Evolutionary conservation across 495 filamentous ascomycete genomes (phyloP), one percentile per base, ranked within the genome.

Genomic region (Penicillium canariense): DNA sequence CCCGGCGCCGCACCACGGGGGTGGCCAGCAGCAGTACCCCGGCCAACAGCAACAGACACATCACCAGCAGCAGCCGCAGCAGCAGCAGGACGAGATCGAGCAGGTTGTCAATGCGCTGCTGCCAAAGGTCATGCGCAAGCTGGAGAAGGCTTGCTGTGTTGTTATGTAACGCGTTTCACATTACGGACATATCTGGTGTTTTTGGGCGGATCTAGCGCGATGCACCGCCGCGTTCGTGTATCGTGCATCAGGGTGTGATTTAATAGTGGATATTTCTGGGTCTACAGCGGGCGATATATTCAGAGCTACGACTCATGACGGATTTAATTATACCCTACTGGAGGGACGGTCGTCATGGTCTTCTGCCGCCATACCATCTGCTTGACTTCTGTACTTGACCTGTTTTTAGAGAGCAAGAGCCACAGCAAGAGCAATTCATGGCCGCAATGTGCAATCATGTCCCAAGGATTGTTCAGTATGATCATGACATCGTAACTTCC

Each of bases 91-190:
- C 51, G 80, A 86, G 61, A 55, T 88, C 27, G 87, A 86, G 69
- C 66, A 84, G 67, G 56, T 84, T 52, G 82, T 84, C 40, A 81
- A 82, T 67, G 84, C 84, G 56, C 51, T 87, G 36, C 52, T 89
- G 54, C 81, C 82, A 11, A 74, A 67, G 63, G 55, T 86, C 15
- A 60, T 89, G 57, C 79, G 77, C 52, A 87, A 87, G 71, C 68
- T 90, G 48, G 82, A 81, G 66, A 84, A 78, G 67, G 81, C 79
- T 52, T 88, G 90, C 68, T 95, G 90, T 76, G 70, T 84, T 15
- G 83, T 95, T 55, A 93, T 93, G 89, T 95, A 75, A 77, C 47
- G 32, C 11, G 35, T 25, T 36, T 43, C 43, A 18, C 35, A 9
- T 48, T 49, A 40, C 28, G 26, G 25, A 26, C 7, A 36, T 48